These are phyloP conservation scores for Tetrapisispora nanseiensis DNA, from an alignment of 805 yeast genomes.

Conservation along the genomic window DNA sequence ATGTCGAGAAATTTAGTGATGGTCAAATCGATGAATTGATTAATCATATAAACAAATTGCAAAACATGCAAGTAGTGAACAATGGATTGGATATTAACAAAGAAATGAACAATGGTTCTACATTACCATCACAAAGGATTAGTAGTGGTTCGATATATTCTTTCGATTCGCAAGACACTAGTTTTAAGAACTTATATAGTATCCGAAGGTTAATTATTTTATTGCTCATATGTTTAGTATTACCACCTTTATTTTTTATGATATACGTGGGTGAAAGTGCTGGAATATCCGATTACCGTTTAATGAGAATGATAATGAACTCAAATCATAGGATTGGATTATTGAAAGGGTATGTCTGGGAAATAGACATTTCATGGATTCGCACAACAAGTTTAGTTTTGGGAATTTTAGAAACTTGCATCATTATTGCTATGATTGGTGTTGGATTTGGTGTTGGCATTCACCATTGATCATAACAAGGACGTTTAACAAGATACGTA, in stretches of 20 bases:
- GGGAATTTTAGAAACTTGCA: constrained; percentile 21
- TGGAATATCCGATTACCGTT: constrained; percentile 16
- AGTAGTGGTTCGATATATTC: constrained; percentile 18
- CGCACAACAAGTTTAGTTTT: constrained; percentile 25
- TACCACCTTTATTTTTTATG: constrained; percentile 26
- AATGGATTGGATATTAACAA: not conserved
- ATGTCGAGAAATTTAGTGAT: constrained; percentile 1
- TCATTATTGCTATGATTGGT: constrained; percentile 34
- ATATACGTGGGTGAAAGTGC: constrained; percentile 16
- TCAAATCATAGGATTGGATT: constrained; percentile 17
- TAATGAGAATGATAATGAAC: constrained; percentile 22
- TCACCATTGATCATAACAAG: no score
- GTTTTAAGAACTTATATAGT: constrained; percentile 20
- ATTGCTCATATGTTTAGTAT: constrained; percentile 12
- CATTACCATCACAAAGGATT: constrained; percentile 15
- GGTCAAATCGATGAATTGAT: constrained; percentile 1
- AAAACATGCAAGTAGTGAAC: not conserved
- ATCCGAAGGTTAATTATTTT: constrained; percentile 12
- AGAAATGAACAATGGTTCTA: not conserved
- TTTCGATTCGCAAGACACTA: constrained; percentile 13
- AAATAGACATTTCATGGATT: constrained; percentile 23
- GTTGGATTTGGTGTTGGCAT: constrained; percentile 40
- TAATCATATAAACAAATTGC: not conserved
- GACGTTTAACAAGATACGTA: no score
- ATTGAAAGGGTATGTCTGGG: constrained; percentile 26